Evolutionary conservation across 176 grass and related monocot species (phyloP).

Genomic region (Melocanna baccifera): DNA sequence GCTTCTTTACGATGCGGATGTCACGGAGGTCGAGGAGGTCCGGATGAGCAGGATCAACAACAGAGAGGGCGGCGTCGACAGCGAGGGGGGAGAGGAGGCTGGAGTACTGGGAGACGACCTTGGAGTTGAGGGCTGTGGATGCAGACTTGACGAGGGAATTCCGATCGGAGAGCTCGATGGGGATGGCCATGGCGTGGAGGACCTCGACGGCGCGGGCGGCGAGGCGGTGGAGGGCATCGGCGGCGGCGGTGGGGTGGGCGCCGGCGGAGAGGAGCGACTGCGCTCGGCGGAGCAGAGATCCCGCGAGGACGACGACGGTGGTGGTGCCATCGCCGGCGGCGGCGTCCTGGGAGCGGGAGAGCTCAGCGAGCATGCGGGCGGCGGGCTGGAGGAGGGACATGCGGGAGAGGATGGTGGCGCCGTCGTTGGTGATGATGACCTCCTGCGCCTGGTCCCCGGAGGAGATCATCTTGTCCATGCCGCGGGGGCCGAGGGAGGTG

Average conservation of each 20-base stretch:
- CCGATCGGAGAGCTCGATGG: constrained; percentile 68
- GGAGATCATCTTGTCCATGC: constrained; percentile 95
- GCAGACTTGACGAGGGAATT: constrained; percentile 85
- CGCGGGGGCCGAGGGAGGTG: constrained; percentile 71
- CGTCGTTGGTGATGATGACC: constrained; percentile 88
- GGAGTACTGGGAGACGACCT: constrained; percentile 90
- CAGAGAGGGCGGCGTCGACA: constrained; percentile 60
- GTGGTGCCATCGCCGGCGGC: constrained; percentile 68
- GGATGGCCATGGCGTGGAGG: constrained; percentile 67
- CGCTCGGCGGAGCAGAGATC: no score
- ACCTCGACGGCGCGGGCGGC: constrained; percentile 55
- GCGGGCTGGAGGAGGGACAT: constrained; percentile 81
- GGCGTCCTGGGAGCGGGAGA: constrained; percentile 82
- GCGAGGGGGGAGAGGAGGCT: constrained; percentile 79
- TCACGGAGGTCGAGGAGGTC: constrained; percentile 75
- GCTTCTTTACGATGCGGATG: constrained; percentile 76
- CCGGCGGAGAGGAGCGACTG: neutral
- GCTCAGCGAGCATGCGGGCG: constrained; percentile 84
- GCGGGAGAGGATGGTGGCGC: constrained; percentile 76
- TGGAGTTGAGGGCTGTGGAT: constrained; percentile 78
- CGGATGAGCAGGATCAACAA: constrained; percentile 76
- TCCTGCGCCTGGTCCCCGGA: constrained; percentile 53
- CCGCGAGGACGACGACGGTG: no score
- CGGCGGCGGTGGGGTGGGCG: constrained; percentile 63
- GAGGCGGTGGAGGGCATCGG: constrained; percentile 72